Conservation (phyloP, 768 basidiomycete genomes). For the Psilocybe cubensis region DNA sequence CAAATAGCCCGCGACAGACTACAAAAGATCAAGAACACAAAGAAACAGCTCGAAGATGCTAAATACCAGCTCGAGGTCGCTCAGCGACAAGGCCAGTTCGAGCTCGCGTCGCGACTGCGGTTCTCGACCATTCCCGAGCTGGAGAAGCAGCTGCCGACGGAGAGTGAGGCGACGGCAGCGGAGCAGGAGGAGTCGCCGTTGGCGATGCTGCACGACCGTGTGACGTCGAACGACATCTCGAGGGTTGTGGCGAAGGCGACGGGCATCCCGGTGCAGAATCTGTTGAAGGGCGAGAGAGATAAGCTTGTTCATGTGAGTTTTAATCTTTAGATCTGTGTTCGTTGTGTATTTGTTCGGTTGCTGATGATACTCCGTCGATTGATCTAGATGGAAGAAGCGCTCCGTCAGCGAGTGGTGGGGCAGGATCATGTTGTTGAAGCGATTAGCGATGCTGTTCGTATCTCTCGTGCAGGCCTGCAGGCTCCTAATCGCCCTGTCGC, state of each 20-base stretch:
- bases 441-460: conserved; percentile 88
- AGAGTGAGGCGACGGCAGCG: conserved; percentile 37
- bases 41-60: conserved; percentile 77
- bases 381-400: conserved; percentile 88
- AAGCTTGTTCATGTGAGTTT: conserved; percentile 80
- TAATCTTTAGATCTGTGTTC: not conserved
- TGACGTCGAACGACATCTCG: conserved; percentile 89
- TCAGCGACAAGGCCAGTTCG: conserved; percentile 87
- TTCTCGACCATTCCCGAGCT: conserved; percentile 87
- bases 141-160: conserved; percentile 67
- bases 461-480: conserved; percentile 90
- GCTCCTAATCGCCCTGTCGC: conserved; percentile 90
- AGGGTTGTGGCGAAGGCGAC: conserved; percentile 88
- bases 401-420: conserved; percentile 80
- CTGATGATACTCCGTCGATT: no score
- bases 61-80: conserved; percentile 88
- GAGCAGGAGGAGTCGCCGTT: conserved; percentile 53
- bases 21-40: conserved; percentile 71
- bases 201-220: conserved; percentile 80
- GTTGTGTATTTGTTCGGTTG: not conserved
- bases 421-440: conserved; percentile 89
- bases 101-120: conserved; percentile 80
- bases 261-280: conserved; percentile 87
- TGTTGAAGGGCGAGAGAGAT: conserved; percentile 89
- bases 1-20: conserved; percentile 74